A percentile compares a stretch with the other conserved stretches of the same genome.
phyloP scores from a whole-genome alignment of 1,284 basidiomycete genomes.

The Polyporus tsugae region DNA sequence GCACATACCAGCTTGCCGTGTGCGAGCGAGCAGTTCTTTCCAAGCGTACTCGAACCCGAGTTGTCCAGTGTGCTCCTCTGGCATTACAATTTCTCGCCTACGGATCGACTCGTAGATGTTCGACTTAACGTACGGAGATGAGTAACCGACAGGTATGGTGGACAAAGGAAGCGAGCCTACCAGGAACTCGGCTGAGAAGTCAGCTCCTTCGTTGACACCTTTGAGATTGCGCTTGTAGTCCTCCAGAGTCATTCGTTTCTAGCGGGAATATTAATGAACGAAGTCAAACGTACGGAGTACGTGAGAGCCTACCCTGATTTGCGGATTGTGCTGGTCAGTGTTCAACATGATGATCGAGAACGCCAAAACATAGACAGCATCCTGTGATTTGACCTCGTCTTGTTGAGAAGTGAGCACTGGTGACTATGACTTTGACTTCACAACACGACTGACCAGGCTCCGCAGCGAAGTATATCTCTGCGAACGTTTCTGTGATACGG shows the following conservation, averaged over 20 bases:
- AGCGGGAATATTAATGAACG: not conserved
- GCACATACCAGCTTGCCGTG: constrained; percentile 77
- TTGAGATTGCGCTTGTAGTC: constrained; percentile 94
- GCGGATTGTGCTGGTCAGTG: constrained; percentile 98
- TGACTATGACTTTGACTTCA: not conserved
- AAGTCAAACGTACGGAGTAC: too few relatives aligned
- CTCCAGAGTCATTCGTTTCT: constrained; percentile 97
- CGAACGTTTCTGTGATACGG: constrained; percentile 96
- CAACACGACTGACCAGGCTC: constrained; percentile 65
- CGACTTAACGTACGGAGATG: constrained; percentile 56
- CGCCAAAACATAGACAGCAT: constrained; percentile 94
- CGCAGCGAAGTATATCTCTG: constrained; percentile 89
- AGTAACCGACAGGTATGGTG: not conserved
- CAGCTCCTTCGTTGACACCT: constrained; percentile 88
- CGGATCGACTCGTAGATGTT: constrained; percentile 94
- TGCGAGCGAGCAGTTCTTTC: constrained; percentile 92
- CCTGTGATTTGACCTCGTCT: constrained; percentile 91
- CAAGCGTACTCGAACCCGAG: constrained; percentile 99
- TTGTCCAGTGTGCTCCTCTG: constrained; percentile 97
- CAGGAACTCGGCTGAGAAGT: constrained; percentile 90
- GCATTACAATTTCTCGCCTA: constrained; percentile 96
- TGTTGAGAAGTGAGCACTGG: constrained; percentile 10
- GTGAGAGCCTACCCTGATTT: constrained; percentile 74
- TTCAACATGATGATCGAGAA: constrained; percentile 99
- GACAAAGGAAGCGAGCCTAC: constrained; percentile 51